phyloP scores from a whole-genome alignment of 2,329 filamentous ascomycete species.

The Amesomyces nigricolor region DNA sequence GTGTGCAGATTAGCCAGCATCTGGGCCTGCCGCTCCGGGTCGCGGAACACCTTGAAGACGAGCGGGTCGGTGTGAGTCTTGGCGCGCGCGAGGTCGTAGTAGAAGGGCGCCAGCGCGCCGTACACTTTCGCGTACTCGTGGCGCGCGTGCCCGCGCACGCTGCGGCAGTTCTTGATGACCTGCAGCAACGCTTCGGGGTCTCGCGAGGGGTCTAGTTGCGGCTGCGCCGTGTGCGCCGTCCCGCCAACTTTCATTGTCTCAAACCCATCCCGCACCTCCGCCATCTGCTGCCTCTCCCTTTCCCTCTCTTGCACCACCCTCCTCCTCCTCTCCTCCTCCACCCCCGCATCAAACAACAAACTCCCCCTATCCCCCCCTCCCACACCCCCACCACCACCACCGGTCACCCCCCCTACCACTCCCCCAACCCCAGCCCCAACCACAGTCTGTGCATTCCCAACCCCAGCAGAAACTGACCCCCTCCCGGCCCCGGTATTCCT shows the following conservation, averaged over 20 bases:
- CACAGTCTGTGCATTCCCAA: not conserved
- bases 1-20: conserved; percentile 76
- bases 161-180: conserved; percentile 65
- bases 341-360: conserved; percentile 65
- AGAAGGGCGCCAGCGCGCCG: conserved; percentile 81
- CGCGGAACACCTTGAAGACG: conserved; percentile 78
- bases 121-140: conserved; percentile 91
- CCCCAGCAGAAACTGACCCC: too few relatives aligned
- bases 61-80: conserved; percentile 72
- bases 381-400: conserved; percentile 20
- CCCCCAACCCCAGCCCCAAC: conserved; percentile 13
- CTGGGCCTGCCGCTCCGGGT: conserved; percentile 84
- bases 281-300: conserved; percentile 17
- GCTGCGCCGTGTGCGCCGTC: conserved; percentile 15
- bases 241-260: conserved; percentile 62
- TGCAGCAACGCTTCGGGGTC: conserved; percentile 62
- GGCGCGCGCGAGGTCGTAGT: conserved; percentile 70
- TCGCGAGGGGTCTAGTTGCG: conserved; percentile 37
- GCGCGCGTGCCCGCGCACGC: conserved; percentile 76
- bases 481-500: not conserved
- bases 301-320: conserved; percentile 24
- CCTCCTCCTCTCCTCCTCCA: conserved; percentile 57
- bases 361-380: conserved; percentile 9
- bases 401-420: conserved; percentile 19
- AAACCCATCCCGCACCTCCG: conserved; percentile 59